A percentile compares a stretch with the other conserved stretches of the same genome.
Evolutionary conservation across 192 early-diverging fungal genomes (phyloP).

Genomic region (Umbelopsis vinacea): DNA sequence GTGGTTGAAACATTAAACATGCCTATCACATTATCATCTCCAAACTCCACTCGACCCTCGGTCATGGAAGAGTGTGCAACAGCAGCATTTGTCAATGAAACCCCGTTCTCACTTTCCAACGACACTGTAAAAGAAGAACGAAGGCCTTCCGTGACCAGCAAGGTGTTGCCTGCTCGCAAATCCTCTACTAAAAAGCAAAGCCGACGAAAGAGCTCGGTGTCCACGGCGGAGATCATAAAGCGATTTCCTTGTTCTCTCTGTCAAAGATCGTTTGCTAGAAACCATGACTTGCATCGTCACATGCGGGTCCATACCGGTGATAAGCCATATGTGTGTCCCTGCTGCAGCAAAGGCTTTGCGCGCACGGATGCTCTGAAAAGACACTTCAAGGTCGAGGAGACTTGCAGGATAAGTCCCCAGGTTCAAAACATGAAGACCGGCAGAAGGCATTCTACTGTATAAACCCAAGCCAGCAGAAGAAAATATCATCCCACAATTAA

Average conservation of each 20-base stretch:
- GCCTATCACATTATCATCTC: constrained; percentile 4
- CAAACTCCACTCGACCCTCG: background rate
- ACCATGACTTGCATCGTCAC: constrained; percentile 80
- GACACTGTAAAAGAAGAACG: background rate
- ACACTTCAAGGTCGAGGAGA: constrained; percentile 54
- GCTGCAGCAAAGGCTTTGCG: constrained; percentile 70
- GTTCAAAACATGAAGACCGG: constrained; percentile 34
- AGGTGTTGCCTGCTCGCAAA: background rate
- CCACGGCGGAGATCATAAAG: background rate
- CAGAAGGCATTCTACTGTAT: background rate
- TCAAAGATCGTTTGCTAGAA: constrained; percentile 69
- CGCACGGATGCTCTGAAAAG: constrained; percentile 77
- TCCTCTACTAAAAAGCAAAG: background rate
- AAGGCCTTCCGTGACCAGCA: background rate
- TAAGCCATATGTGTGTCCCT: constrained; percentile 71
- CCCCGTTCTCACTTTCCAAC: background rate
- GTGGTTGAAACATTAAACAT: background rate
- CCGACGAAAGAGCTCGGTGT: background rate
- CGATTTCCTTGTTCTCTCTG: constrained; percentile 10
- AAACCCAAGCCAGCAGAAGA: background rate
- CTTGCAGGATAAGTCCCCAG: constrained; percentile 29
- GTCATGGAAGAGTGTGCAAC: background rate
- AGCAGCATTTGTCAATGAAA: constrained; percentile 17
- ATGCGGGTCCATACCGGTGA: constrained; percentile 64
- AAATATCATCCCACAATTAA: too few relatives aligned